Evolutionary conservation across 1,284 basidiomycete species (phyloP), one percentile per base, ranked within the genome.

Genomic region (Malassezia psittaci): DNA sequence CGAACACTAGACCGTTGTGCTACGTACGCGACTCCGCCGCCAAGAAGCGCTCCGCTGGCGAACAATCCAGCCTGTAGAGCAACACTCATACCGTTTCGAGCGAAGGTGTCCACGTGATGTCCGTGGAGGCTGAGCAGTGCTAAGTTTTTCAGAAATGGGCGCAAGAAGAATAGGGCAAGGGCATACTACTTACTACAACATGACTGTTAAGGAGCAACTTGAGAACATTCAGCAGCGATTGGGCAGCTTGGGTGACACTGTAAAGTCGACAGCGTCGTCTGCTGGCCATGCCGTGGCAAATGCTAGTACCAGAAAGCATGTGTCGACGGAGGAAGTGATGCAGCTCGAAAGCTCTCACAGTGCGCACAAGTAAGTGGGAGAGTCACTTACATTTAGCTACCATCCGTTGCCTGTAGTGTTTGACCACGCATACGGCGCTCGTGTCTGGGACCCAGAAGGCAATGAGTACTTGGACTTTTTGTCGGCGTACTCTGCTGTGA

Each of bases 381-480:
- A 32, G 65, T 54, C 51, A 55, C 51, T 58, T 8, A 51, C 72
- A 72, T 29, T 2, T 80, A 96, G 90, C 79, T 96, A 96, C 76
- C 90, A 96, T 75, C 91, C 93, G 0, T 80, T 98, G 10, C 91
- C 91, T 29, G 83, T 96, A 60, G 91, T 96, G 53, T 93, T 98
- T 68, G 89, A 94, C 68, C 82, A 83, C 51, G 93, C 85, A 19
- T 81, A 83, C 63, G 93, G 93, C 49, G 88, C 88, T 18, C 88
- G 87, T 75, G 90, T 94, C 69, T 94, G 90, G 88, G 90, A 96
- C 76, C 89, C 88, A 12, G 90, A 96, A 79, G 90, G 89, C 39
- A 57, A 57, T 13, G 54, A 75, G 62, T 78, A 78, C 69, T 68
- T 78, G 72, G 96, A 78, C 61, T 96, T 88, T 65, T 81, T 98